These are phyloP conservation scores for Mortierella sp. DNA, from an alignment of 371 early-diverging fungal genomes.

Conservation along the genomic window DNA sequence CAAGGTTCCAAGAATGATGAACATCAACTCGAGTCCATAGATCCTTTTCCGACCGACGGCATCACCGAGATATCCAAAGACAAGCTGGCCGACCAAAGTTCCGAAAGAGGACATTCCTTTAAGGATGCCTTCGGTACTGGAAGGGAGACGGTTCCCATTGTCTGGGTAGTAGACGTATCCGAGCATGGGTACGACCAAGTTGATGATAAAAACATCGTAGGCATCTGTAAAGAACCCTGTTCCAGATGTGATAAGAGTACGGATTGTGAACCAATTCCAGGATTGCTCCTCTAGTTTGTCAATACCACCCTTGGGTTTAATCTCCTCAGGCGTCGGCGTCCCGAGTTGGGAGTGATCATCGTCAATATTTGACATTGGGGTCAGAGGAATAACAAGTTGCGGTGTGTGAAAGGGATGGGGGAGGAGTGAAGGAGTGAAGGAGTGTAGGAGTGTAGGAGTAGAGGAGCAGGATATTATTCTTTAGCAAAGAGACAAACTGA, in stretches of 20 bases:
- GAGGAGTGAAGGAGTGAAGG: too few relatives aligned
- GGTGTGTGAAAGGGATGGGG: not conserved
- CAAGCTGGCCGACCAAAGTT: constrained; percentile 84
- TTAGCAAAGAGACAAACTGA: too few relatives aligned
- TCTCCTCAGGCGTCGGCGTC: not conserved
- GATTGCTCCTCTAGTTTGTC: constrained; percentile 39
- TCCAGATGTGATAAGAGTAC: constrained; percentile 39
- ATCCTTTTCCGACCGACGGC: constrained; percentile 81
- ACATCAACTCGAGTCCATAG: constrained; percentile 74
- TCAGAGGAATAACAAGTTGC: not conserved
- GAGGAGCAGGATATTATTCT: not conserved
- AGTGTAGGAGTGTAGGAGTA: not conserved
- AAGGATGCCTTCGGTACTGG: constrained; percentile 75
- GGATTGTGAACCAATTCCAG: constrained; percentile 53
- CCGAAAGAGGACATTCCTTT: constrained; percentile 88
- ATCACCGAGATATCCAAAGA: constrained; percentile 89
- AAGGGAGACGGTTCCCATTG: constrained; percentile 60
- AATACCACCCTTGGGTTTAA: constrained; percentile 23
- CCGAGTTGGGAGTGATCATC: not conserved
- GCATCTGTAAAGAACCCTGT: constrained; percentile 48
- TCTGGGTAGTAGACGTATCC: constrained; percentile 80
- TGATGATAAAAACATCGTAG: constrained; percentile 76
- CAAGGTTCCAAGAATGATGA: constrained; percentile 66
- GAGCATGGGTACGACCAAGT: constrained; percentile 83
- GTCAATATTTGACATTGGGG: constrained; percentile 1